phyloP scores from a whole-genome alignment of 805 yeast genomes.

The Komagataella phaffii region DNA sequence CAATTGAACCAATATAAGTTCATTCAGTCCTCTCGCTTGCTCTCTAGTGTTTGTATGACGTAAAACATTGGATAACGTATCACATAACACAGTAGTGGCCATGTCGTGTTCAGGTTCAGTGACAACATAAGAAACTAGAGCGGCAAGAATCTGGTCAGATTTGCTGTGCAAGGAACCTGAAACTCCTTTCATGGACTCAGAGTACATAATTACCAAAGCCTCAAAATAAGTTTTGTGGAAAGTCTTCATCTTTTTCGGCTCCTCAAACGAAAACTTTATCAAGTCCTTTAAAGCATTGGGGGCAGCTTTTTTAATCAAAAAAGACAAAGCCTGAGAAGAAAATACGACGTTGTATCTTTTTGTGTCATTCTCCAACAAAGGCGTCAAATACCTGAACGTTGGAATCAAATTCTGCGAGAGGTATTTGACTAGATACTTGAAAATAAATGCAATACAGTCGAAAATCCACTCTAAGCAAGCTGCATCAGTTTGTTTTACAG shows the following conservation, averaged over 20 bases:
- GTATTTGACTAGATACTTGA: slow-evolving; percentile 68
- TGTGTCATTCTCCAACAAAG: slow-evolving; percentile 42
- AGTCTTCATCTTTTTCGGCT: slow-evolving; percentile 9
- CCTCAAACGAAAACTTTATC: slow-evolving; percentile 23
- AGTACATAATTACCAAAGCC: slow-evolving; percentile 45
- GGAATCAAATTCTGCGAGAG: slow-evolving; percentile 51
- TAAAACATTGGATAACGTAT: neutral
- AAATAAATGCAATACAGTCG: slow-evolving; percentile 73
- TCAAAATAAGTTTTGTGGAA: slow-evolving; percentile 31
- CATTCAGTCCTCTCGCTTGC: neutral
- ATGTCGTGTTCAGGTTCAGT: neutral
- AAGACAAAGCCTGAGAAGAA: slow-evolving; percentile 84
- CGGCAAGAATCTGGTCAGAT: neutral
- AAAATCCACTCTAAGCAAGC: slow-evolving; percentile 72
- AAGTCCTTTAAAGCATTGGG: slow-evolving; percentile 30
- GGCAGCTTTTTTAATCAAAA: slow-evolving; percentile 58
- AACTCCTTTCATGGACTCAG: slow-evolving; percentile 67
- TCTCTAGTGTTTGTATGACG: neutral
- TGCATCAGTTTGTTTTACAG: slow-evolving; percentile 36
- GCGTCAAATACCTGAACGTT: slow-evolving; percentile 53
- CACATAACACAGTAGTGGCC: neutral
- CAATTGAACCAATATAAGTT: neutral
- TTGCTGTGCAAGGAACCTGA: slow-evolving; percentile 63
- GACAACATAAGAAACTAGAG: neutral
- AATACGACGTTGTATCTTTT: slow-evolving; percentile 65